Percentiles rank a stretch among this genome's conserved stretches.
These are phyloP conservation scores for Ophiostoma sp. DNA, from an alignment of 2,329 filamentous ascomycete genomes.

Conservation along the genomic window DNA sequence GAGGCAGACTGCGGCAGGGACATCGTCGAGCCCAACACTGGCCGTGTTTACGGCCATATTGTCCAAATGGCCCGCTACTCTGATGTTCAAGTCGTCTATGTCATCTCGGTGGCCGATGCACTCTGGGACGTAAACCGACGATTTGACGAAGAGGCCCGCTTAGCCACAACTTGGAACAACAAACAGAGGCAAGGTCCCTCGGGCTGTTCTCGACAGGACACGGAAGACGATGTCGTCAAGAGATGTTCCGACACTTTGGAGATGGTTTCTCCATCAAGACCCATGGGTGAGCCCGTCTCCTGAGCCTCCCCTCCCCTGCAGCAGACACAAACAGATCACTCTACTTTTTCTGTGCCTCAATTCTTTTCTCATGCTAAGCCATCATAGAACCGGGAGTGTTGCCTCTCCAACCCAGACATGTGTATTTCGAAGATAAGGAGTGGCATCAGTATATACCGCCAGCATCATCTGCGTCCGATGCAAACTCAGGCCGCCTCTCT, in stretches of 20 bases:
- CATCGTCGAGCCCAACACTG: neutral
- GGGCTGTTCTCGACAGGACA: neutral
- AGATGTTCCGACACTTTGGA: neutral
- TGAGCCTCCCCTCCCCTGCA: neutral
- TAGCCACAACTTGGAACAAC: neutral
- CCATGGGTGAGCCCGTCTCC: neutral
- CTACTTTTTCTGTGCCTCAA: neutral
- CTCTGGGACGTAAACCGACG: neutral
- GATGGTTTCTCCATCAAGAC: neutral
- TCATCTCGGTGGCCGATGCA: neutral
- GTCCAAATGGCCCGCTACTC: neutral
- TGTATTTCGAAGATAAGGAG: neutral
- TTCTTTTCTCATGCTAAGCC: neutral
- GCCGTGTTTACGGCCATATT: constrained; percentile 1
- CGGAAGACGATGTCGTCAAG: neutral
- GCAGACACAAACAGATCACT: too few species aligned
- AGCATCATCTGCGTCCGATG: neutral
- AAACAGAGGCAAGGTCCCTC: neutral
- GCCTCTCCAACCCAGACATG: neutral
- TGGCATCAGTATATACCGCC: neutral
- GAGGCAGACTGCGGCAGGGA: neutral
- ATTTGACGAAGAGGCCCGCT: neutral
- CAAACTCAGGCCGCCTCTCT: neutral
- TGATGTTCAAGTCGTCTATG: neutral
- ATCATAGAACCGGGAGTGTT: neutral